phyloP scores from a whole-genome alignment of 73 alveolate genomes.

The Urostyla sp. region DNA sequence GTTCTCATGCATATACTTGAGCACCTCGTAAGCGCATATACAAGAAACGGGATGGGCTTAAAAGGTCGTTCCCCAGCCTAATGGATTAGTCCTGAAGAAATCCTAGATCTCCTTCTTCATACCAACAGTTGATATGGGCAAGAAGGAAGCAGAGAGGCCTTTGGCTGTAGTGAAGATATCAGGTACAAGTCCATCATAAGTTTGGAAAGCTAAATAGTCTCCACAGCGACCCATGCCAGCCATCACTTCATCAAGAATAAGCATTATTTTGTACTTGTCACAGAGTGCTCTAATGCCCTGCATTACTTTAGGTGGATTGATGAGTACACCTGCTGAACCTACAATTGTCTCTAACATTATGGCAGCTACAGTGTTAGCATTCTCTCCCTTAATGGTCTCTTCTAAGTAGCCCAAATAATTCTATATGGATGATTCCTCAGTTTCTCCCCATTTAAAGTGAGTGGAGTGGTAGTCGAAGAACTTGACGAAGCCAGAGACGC shows the following conservation, averaged over 20 bases:
- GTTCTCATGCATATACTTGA: constrained; percentile 72
- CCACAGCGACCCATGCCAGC: constrained; percentile 79
- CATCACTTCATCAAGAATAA: constrained; percentile 79
- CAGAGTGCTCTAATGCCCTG: constrained; percentile 76
- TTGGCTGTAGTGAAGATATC: constrained; percentile 80
- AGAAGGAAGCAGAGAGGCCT: constrained; percentile 77
- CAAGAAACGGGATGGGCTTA: constrained; percentile 76
- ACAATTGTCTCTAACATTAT: constrained; percentile 76
- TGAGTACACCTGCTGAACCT: constrained; percentile 81
- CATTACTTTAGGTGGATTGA: constrained; percentile 64
- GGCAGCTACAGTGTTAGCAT: constrained; percentile 77
- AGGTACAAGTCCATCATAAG: constrained; percentile 77
- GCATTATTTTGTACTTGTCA: constrained; percentile 68
- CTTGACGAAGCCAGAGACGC: constrained; percentile 78
- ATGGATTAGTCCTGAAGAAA: constrained; percentile 68
- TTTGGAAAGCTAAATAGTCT: constrained; percentile 71
- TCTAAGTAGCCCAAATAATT: constrained; percentile 65
- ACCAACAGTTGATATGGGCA: constrained; percentile 76
- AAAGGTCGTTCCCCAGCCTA: constrained; percentile 83
- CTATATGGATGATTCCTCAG: constrained; percentile 53
- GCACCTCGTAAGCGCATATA: constrained; percentile 70
- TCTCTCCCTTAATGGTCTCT: constrained; percentile 68
- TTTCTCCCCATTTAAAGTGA: constrained; percentile 38
- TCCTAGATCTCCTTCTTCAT: constrained; percentile 68
- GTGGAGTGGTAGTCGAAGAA: constrained; percentile 44